phyloP scores from a whole-genome alignment of 2,329 filamentous ascomycete genomes.

The Aspergillus persii region DNA sequence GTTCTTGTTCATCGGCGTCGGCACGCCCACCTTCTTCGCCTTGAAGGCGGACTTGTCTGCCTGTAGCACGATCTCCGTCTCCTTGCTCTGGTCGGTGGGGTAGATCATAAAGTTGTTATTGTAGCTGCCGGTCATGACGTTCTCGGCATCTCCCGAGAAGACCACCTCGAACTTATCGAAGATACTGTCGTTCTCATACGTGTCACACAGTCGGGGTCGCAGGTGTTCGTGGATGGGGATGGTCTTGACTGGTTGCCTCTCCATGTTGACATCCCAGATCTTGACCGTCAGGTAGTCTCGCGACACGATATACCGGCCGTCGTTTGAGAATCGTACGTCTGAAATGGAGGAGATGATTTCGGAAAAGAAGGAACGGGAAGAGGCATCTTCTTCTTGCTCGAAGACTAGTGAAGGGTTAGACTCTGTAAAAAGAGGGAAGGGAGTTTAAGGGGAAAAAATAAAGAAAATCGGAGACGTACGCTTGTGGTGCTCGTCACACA shows the following conservation, averaged over 20 bases:
- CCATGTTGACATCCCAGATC: slow-evolving; percentile 99
- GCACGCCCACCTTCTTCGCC: slow-evolving; percentile 98
- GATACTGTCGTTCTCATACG: slow-evolving; percentile 98
- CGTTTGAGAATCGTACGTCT: slow-evolving; percentile 94
- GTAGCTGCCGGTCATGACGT: slow-evolving; percentile 99
- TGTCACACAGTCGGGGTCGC: slow-evolving; percentile 89
- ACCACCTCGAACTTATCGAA: slow-evolving; percentile 99
- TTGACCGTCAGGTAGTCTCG: slow-evolving; percentile 98
- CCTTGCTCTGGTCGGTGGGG: slow-evolving; percentile 90
- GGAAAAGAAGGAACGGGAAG: slow-evolving; percentile 97
- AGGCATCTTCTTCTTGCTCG: slow-evolving; percentile 96
- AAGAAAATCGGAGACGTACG: slow-evolving; percentile 56
- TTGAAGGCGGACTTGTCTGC: slow-evolving; percentile 99
- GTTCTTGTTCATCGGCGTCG: slow-evolving; percentile 86
- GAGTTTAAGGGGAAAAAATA: too few species aligned
- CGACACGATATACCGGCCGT: slow-evolving; percentile 94
- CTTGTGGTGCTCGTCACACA: slow-evolving; percentile 95
- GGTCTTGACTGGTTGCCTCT: slow-evolving; percentile 93
- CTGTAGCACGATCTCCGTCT: slow-evolving; percentile 94
- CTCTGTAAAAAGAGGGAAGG: too few species aligned
- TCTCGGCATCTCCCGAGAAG: slow-evolving; percentile 96
- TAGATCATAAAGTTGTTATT: slow-evolving; percentile 99
- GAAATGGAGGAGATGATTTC: slow-evolving; percentile 99
- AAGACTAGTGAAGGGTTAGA: slow-evolving; percentile 65
- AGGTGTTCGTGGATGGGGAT: slow-evolving; percentile 98